These are phyloP conservation scores for Spinellus fusiger DNA, from an alignment of 192 early-diverging fungal genomes.

Conservation along the genomic window DNA sequence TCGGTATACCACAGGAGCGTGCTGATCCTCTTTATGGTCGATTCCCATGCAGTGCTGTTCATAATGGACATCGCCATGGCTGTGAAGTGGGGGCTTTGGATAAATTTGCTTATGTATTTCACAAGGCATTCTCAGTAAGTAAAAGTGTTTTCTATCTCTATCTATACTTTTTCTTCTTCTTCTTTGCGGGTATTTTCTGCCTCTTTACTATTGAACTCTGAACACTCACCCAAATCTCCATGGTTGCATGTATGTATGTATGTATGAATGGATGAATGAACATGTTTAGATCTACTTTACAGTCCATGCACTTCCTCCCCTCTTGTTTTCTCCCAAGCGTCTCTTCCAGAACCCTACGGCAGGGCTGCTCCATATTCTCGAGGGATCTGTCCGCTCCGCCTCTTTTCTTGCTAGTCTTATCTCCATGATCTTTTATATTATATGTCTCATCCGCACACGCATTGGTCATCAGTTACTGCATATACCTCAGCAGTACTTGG, in stretches of 20 bases:
- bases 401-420: conserved; percentile 54
- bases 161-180: neutral
- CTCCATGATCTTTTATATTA: conserved; percentile 44
- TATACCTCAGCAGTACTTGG: conserved; percentile 31
- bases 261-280: neutral
- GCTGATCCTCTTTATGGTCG: conserved; percentile 36
- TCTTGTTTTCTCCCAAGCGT: conserved; percentile 42
- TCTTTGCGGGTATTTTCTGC: too few species aligned
- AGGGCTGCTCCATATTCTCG: conserved; percentile 34
- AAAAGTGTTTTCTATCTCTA: neutral
- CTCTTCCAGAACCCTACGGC: conserved; percentile 27
- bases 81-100: conserved; percentile 37
- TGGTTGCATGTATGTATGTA: neutral
- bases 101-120: conserved; percentile 16
- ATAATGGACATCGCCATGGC: conserved; percentile 38
- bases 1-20: conserved; percentile 20
- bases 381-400: conserved; percentile 42
- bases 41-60: conserved; percentile 48
- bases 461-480: conserved; percentile 34
- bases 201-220: too few species aligned
- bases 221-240: neutral
- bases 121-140: conserved; percentile 33
- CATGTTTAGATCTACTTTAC: conserved; percentile 51
- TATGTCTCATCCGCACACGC: conserved; percentile 44
- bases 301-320: conserved; percentile 51